Percentiles rank a stretch among this genome's conserved stretches.
Evolutionary conservation across 352 stramenopile genomes (phyloP).

Genomic region (Phytophthora aleatoria): DNA sequence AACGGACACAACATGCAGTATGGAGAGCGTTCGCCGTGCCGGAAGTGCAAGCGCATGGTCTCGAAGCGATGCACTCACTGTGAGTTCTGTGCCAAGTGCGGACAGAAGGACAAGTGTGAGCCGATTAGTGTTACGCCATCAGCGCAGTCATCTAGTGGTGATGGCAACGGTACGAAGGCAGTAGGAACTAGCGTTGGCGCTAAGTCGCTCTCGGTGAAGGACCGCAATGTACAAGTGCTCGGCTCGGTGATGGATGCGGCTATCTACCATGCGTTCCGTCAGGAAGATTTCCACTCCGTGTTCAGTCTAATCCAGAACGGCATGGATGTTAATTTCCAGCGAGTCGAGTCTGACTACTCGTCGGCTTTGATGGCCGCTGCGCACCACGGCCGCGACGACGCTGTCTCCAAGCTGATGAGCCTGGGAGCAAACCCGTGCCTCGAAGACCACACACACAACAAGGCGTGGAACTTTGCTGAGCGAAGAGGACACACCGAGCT

Average conservation of each 20-base stretch:
- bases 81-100: slow-evolving; percentile 73
- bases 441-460: slow-evolving; percentile 53
- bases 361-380: slow-evolving; percentile 80
- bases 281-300: slow-evolving; percentile 80
- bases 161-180: slow-evolving; percentile 6
- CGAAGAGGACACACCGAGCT: slow-evolving; percentile 65
- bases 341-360: slow-evolving; percentile 76
- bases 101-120: slow-evolving; percentile 69
- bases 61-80: slow-evolving; percentile 77
- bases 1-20: slow-evolving; percentile 82
- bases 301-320: slow-evolving; percentile 84
- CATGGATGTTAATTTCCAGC: slow-evolving; percentile 89
- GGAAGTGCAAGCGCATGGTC: slow-evolving; percentile 72
- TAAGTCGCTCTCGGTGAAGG: slow-evolving; percentile 63
- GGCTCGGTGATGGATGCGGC: slow-evolving; percentile 84
- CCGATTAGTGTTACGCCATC: slow-evolving; percentile 30
- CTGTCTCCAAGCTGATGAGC: slow-evolving; percentile 59
- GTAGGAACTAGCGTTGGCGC: slow-evolving; percentile 17
- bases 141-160: slow-evolving; percentile 10
- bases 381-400: slow-evolving; percentile 82
- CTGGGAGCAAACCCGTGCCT: slow-evolving; percentile 73
- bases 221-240: slow-evolving; percentile 78
- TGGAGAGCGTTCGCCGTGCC: slow-evolving; percentile 63
- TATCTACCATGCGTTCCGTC: slow-evolving; percentile 80
- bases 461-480: slow-evolving; percentile 76